Evolutionary conservation across 1,139 yeast genomes (phyloP), one percentile per base, ranked within the genome.

Genomic region (Blastobotrys raffinosifermentans): DNA sequence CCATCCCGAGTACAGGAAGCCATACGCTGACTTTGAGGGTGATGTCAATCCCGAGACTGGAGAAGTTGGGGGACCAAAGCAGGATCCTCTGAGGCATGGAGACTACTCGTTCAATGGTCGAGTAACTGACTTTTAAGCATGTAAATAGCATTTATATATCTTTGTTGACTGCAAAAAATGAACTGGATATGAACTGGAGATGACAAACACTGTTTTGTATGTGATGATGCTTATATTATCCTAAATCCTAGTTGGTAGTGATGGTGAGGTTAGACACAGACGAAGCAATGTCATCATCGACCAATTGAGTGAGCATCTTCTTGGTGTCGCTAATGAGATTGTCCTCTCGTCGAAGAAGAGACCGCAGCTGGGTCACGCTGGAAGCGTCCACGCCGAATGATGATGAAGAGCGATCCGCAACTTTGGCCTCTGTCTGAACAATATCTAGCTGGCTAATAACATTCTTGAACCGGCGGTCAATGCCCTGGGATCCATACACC

Each of bases 1-100:
- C 11, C 80, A 84, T 19, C 80, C 89, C 1, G 82, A 77, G 45
- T 76, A 70, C 48, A 72, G 80, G 58, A 77, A 80, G 59, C 81
- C 87, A 3, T 80, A 86, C 39, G 95, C 96, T 0, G 99, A 93
- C 52, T 91, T 91, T 55, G 96, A 89, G 61, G 99, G 99, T 1
- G 91, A 89, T 44, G 77, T 73, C 23, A 91, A 91, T 55, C 99
- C 99, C 0, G 72, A 70, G 41, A 89, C 97, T 1, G 98, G 98
- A 2, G 99, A 93, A 61, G 69, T 80, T 21, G 96, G 96, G 29
- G 99, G 98, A 0, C 99, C 99, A n/a, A 93, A 93, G 55, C 97
- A 91, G 60, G 97, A 93, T 54, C 99, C 99, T 1, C 69, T 86
- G 49, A 77, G 79, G 51, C 94, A 86, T 55, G 91, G 89, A 30